Percentiles rank a stretch among this genome's conserved stretches.
These are phyloP conservation scores for Pachyrhizus erosus DNA, from an alignment of 306 rosid species.

Conservation along the genomic window DNA sequence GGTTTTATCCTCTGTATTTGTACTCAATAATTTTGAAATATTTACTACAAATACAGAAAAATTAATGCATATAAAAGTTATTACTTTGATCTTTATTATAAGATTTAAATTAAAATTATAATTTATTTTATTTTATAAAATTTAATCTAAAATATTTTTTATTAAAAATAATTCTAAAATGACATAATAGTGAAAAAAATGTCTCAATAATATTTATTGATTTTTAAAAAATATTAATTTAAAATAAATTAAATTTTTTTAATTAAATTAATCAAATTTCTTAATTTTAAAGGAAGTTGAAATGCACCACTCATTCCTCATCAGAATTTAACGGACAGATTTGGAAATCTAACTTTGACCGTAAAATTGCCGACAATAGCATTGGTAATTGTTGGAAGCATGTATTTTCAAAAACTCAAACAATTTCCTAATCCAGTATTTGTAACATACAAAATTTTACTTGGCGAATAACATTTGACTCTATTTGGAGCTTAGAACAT, in stretches of 20 bases:
- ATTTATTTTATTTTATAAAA: too few relatives aligned
- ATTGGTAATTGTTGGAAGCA: neutral
- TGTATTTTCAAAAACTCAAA: neutral
- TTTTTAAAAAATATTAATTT: too few relatives aligned
- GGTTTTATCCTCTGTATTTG: neutral
- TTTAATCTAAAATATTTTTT: too few relatives aligned
- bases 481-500: neutral
- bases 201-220: too few relatives aligned
- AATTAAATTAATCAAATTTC: too few relatives aligned
- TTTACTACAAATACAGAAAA: neutral
- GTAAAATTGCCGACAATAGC: neutral
- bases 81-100: too few relatives aligned
- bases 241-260: too few relatives aligned
- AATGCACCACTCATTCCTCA: neutral
- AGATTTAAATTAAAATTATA: too few relatives aligned
- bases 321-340: neutral
- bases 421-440: neutral
- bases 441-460: neutral
- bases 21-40: neutral
- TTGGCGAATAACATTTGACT: neutral
- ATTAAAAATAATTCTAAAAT: too few relatives aligned
- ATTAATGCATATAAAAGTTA: neutral
- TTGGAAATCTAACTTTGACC: neutral
- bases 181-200: too few relatives aligned
- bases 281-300: too few relatives aligned